Evolutionary conservation across 768 basidiomycete species (phyloP).

Genomic region (Leccinum subgranulosum): DNA sequence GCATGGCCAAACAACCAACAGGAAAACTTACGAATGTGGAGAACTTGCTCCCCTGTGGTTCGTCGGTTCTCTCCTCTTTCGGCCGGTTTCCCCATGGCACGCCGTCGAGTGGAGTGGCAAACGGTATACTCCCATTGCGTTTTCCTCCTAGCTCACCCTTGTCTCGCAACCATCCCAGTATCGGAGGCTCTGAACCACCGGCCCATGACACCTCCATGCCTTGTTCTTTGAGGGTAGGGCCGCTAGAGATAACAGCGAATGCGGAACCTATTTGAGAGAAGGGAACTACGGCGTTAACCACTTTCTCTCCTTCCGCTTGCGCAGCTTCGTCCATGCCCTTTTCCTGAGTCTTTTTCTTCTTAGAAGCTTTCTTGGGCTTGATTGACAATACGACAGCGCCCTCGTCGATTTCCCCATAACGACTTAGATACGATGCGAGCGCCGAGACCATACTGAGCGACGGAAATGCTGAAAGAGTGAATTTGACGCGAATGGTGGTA

Average conservation of each 20-base stretch:
- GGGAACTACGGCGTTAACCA: constrained; percentile 68
- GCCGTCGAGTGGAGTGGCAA: constrained; percentile 26
- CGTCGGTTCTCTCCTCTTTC: not conserved
- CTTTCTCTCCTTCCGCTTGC: constrained; percentile 41
- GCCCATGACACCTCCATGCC: constrained; percentile 75
- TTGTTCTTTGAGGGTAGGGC: constrained; percentile 49
- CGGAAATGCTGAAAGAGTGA: constrained; percentile 51
- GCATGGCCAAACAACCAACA: not conserved
- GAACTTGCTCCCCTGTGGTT: constrained; percentile 35
- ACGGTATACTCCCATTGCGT: not conserved
- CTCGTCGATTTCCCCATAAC: constrained; percentile 63
- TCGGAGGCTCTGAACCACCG: constrained; percentile 64
- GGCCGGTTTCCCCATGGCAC: not conserved
- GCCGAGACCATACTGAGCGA: constrained; percentile 19
- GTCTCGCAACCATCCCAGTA: constrained; percentile 70
- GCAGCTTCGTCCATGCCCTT: constrained; percentile 35
- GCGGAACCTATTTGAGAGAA: constrained; percentile 76
- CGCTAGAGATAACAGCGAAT: constrained; percentile 68
- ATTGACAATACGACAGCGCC: constrained; percentile 66
- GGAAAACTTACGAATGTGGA: constrained; percentile 36
- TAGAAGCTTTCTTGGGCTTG: constrained; percentile 47
- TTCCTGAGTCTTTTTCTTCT: constrained; percentile 36
- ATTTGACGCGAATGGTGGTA: constrained; percentile 75
- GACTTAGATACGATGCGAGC: constrained; percentile 42
- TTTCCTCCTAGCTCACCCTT: constrained; percentile 56